Conservation (phyloP, 257 asterid species). For the Przewalskia tangutica region DNA sequence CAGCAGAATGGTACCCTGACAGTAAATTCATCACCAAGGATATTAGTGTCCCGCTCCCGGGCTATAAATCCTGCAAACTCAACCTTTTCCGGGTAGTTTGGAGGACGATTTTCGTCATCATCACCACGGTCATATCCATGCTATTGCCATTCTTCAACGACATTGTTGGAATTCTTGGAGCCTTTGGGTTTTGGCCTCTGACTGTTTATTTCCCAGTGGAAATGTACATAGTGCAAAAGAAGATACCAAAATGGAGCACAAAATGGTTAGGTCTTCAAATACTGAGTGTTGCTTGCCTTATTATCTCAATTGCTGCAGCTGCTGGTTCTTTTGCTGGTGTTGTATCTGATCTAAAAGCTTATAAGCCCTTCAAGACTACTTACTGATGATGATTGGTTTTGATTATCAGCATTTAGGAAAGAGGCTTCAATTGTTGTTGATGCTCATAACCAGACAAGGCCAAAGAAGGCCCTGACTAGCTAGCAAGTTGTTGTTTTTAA, state of each 20-base stretch:
- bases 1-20: conserved; percentile 33
- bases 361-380: conserved; percentile 49
- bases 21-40: conserved; percentile 41
- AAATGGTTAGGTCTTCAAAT: conserved; percentile 53
- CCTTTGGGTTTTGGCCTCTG: conserved; percentile 82
- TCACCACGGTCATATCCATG: conserved; percentile 64
- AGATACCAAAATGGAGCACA: conserved; percentile 61
- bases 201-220: conserved; percentile 87
- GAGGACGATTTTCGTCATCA: conserved; percentile 57
- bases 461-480: background rate
- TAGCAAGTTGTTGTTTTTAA: background rate
- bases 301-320: conserved; percentile 54
- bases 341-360: conserved; percentile 48
- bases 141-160: conserved; percentile 78
- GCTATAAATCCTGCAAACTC: conserved; percentile 32
- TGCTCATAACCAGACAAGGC: conserved; percentile 12
- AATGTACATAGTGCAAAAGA: conserved; percentile 63
- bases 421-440: conserved; percentile 15
- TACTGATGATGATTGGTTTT: conserved; percentile 7
- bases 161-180: conserved; percentile 76
- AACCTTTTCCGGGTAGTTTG: conserved; percentile 53
- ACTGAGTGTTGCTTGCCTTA: conserved; percentile 48
- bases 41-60: conserved; percentile 34
- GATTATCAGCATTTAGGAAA: background rate
- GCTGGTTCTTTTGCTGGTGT: conserved; percentile 76